Evolutionary conservation across 2,329 filamentous ascomycete species (phyloP).

Genomic region (Exophiala lecanii-corni): DNA sequence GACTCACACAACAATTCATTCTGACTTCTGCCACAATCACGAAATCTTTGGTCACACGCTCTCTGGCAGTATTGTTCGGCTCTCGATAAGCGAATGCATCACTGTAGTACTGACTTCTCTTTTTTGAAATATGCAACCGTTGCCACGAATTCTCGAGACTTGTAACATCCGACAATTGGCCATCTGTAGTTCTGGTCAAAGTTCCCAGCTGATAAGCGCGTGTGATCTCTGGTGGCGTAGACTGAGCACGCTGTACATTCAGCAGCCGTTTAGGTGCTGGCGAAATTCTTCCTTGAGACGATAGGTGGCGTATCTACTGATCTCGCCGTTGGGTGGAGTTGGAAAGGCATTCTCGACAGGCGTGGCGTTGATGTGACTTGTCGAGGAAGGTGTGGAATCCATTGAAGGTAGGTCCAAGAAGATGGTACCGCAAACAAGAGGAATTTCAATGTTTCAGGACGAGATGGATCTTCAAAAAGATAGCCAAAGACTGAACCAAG

Average conservation of each 20-base stretch:
- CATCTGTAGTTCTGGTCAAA: conserved; percentile 13
- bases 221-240: conserved; percentile 25
- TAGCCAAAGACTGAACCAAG: too few relatives aligned
- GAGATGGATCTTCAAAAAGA: too few relatives aligned
- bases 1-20: conserved; percentile 59
- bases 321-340: conserved; percentile 19
- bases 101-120: conserved; percentile 38
- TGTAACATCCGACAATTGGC: conserved; percentile 18
- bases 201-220: conserved; percentile 18
- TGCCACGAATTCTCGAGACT: conserved; percentile 23
- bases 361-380: conserved; percentile 18
- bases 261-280: conserved; percentile 16
- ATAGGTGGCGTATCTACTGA: conserved; percentile 5
- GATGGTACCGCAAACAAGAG: too few relatives aligned
- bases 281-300: conserved; percentile 16
- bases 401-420: too few relatives aligned
- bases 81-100: conserved; percentile 37
- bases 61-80: conserved; percentile 36
- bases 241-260: conserved; percentile 17
- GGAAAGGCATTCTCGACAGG: conserved; percentile 26
- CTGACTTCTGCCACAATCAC: conserved; percentile 61
- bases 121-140: conserved; percentile 26
- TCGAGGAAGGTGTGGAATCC: conserved; percentile 17
- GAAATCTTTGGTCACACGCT: conserved; percentile 51
- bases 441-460: too few relatives aligned